Evolutionary conservation across 169 alveolate species (phyloP).

Genomic region (Plasmodium relictum): DNA sequence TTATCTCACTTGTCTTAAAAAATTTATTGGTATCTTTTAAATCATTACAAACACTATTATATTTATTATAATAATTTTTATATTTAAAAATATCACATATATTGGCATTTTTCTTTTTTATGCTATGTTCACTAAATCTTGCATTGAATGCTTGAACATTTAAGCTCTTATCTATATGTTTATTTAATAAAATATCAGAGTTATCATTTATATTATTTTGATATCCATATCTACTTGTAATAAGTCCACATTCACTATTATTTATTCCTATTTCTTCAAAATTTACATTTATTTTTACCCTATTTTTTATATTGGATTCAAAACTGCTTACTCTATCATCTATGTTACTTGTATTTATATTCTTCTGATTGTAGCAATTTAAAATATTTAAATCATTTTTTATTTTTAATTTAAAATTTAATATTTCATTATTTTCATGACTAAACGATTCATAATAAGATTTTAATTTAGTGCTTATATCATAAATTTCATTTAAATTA

Average conservation of each 20-base stretch:
- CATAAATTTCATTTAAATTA: neutral
- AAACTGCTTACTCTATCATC: neutral
- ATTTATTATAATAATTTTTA: no score
- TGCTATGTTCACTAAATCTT: neutral
- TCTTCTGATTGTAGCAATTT: neutral
- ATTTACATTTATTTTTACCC: no score
- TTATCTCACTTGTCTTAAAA: no score
- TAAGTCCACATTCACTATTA: no score
- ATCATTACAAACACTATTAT: no score
- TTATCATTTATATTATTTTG: no score
- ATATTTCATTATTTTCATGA: conserved; percentile 4
- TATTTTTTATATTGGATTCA: no score
- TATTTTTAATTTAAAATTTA: neutral
- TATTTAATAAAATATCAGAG: no score
- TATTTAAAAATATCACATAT: neutral
- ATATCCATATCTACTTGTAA: no score
- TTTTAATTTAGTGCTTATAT: neutral
- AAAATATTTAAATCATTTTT: conserved; percentile 6
- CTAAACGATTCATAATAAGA: conserved; percentile 1
- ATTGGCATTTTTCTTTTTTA: neutral
- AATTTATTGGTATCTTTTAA: no score
- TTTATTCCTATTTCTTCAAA: no score
- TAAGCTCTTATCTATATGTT: no score
- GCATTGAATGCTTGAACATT: neutral
- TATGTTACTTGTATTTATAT: neutral